Evolutionary conservation across 129 eudicot genomes (phyloP).

Genomic region (Sambucus nigra): DNA sequence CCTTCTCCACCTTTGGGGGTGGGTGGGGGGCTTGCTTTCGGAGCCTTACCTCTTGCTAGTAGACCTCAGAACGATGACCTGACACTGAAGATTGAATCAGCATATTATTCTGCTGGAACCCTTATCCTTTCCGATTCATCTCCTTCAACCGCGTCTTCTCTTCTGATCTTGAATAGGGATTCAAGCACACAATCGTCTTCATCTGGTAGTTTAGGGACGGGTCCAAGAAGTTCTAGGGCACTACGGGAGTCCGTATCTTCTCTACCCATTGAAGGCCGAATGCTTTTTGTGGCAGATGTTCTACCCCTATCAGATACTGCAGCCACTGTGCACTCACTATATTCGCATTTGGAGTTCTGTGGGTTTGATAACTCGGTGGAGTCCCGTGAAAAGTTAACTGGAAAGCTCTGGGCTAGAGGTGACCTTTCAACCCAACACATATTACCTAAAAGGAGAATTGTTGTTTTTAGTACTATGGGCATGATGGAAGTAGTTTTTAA

Average conservation of each 20-base stretch:
- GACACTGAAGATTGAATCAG: slow-evolving; percentile 80
- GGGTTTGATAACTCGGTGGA: slow-evolving; percentile 53
- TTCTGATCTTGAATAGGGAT: slow-evolving; percentile 67
- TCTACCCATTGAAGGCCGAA: slow-evolving; percentile 85
- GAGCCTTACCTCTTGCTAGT: slow-evolving; percentile 67
- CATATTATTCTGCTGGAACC: slow-evolving; percentile 79
- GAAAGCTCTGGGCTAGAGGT: slow-evolving; percentile 90
- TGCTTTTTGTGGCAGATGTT: slow-evolving; percentile 90
- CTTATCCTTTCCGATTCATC: slow-evolving; percentile 93
- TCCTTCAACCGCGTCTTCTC: slow-evolving; percentile 76
- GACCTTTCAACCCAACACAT: slow-evolving; percentile 89
- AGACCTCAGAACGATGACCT: slow-evolving; percentile 74
- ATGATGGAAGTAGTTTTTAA: slow-evolving; percentile 97
- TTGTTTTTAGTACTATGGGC: slow-evolving; percentile 93
- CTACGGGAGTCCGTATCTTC: slow-evolving; percentile 84
- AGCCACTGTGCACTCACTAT: slow-evolving; percentile 66
- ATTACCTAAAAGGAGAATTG: slow-evolving; percentile 69
- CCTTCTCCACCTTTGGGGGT: slow-evolving; percentile 95
- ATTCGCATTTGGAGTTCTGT: slow-evolving; percentile 59
- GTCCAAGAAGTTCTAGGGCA: slow-evolving; percentile 70
- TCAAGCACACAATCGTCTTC: slow-evolving; percentile 57
- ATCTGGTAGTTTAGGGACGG: slow-evolving; percentile 57
- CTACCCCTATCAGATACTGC: slow-evolving; percentile 77
- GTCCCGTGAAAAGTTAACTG: slow-evolving; percentile 62
- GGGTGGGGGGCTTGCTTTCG: slow-evolving; percentile 68